Evolutionary conservation across 148 eudicot species (phyloP).

Genomic region (Vaccinium myrtillus): DNA sequence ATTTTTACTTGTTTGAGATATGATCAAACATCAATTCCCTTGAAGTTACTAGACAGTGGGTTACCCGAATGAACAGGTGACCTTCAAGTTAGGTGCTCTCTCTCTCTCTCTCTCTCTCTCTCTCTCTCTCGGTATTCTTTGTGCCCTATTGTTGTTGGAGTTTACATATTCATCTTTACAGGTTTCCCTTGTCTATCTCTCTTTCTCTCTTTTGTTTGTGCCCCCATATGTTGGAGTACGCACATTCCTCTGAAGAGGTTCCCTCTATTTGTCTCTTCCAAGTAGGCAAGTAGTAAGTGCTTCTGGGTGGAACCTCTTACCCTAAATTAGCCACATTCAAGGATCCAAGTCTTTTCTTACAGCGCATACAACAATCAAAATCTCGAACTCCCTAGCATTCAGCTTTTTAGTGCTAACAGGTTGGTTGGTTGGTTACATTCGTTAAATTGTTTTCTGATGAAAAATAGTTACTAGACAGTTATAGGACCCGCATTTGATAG

Average conservation of each 20-base stretch:
- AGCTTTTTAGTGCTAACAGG: slow-evolving; percentile 6
- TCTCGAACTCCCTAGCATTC: slow-evolving; percentile 1
- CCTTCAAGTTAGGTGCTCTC: neutral
- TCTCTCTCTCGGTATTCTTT: neutral
- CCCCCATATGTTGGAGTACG: neutral
- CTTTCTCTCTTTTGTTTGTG: neutral
- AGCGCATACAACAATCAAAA: neutral
- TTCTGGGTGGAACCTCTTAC: neutral
- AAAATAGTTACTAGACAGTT: slow-evolving; percentile 14
- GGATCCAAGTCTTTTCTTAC: slow-evolving; percentile 7
- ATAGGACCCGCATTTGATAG: slow-evolving; percentile 17
- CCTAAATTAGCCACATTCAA: neutral
- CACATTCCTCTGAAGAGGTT: neutral
- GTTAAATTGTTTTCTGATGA: neutral
- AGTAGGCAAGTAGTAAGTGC: neutral
- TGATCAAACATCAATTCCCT: slow-evolving; percentile 4
- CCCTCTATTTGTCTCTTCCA: neutral
- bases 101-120: neutral
- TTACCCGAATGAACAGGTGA: slow-evolving; percentile 4
- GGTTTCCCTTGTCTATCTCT: neutral
- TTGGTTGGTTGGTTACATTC: neutral
- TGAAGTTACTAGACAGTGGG: slow-evolving; percentile 9
- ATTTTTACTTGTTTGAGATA: slow-evolving; percentile 15
- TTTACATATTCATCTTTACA: neutral
- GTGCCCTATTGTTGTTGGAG: neutral